These are phyloP conservation scores for Neohortaea acidophila DNA, from an alignment of 495 filamentous ascomycete species.

Conservation along the genomic window DNA sequence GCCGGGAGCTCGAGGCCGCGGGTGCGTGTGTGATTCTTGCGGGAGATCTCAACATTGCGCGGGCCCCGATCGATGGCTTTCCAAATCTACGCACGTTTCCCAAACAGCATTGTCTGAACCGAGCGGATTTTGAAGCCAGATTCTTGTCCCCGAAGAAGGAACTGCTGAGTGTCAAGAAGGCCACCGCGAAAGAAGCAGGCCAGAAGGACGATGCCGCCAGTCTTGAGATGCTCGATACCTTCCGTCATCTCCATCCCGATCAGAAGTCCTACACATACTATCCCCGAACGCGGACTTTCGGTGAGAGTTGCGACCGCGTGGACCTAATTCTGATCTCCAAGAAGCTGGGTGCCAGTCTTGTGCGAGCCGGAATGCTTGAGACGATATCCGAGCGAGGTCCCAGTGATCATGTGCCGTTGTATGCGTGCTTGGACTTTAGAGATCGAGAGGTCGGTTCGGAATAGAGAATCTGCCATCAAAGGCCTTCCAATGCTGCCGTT, in stretches of 20 bases:
- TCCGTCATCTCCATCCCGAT: conserved; percentile 21
- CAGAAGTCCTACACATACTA: conserved; percentile 25
- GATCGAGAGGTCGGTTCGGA: neutral
- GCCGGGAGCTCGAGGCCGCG: conserved; percentile 22
- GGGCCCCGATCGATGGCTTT: conserved; percentile 27
- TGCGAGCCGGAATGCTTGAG: conserved; percentile 22
- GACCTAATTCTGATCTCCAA: conserved; percentile 23
- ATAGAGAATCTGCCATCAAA: neutral
- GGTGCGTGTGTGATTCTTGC: conserved; percentile 32
- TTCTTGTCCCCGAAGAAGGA: conserved; percentile 27
- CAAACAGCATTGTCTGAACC: conserved; percentile 32
- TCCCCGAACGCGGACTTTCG: conserved; percentile 19
- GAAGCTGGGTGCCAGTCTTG: conserved; percentile 11
- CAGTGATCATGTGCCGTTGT: conserved; percentile 27
- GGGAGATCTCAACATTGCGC: conserved; percentile 38
- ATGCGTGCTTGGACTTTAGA: conserved; percentile 8
- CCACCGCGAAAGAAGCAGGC: neutral
- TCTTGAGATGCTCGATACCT: conserved; percentile 21
- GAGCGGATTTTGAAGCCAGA: conserved; percentile 34
- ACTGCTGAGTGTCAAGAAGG: neutral
- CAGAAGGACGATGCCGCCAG: neutral
- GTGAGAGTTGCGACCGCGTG: conserved; percentile 25
- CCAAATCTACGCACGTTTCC: conserved; percentile 31
- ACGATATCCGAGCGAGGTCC: conserved; percentile 21
- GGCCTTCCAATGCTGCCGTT: no score